Evolutionary conservation across 352 stramenopile genomes (phyloP).

Genomic region (Pythium aristosporum): DNA sequence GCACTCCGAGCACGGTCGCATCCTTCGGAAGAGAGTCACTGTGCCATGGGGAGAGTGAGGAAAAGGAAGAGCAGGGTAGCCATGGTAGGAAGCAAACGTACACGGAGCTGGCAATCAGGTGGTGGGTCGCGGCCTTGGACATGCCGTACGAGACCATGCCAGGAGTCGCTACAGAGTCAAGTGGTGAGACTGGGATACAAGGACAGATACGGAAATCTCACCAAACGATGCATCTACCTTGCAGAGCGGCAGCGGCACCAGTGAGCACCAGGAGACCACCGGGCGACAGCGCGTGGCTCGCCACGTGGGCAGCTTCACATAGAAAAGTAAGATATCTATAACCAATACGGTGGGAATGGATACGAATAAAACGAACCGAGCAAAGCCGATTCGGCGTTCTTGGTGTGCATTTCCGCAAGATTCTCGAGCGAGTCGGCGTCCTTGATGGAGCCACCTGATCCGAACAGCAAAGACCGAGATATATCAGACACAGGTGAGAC

Average conservation of each 20-base stretch:
- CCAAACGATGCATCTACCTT: slow-evolving; percentile 29
- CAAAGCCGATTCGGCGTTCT: slow-evolving; percentile 81
- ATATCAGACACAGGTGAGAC: background rate
- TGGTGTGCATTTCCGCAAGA: slow-evolving; percentile 65
- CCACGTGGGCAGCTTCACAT: slow-evolving; percentile 74
- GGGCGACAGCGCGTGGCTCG: slow-evolving; percentile 56
- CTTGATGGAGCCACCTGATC: slow-evolving; percentile 61
- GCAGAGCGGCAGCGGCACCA: slow-evolving; percentile 73
- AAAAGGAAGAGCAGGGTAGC: background rate
- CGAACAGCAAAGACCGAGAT: background rate
- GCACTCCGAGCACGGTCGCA: slow-evolving; percentile 58
- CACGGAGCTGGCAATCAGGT: slow-evolving; percentile 82
- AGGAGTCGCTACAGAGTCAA: slow-evolving; percentile 37
- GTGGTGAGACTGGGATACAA: background rate
- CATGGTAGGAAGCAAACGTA: slow-evolving; percentile 32
- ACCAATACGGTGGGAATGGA: background rate
- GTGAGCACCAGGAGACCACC: slow-evolving; percentile 82
- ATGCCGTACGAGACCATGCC: slow-evolving; percentile 89
- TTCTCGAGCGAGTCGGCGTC: slow-evolving; percentile 61
- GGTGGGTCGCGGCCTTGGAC: slow-evolving; percentile 88
- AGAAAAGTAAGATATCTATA: background rate
- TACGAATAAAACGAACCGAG: slow-evolving; percentile 37
- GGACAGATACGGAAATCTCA: background rate
- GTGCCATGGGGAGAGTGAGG: background rate
- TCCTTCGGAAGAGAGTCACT: slow-evolving; percentile 56